Evolutionary conservation across 495 filamentous ascomycete species (phyloP).

Genomic region (Sordaria brevicollis): DNA sequence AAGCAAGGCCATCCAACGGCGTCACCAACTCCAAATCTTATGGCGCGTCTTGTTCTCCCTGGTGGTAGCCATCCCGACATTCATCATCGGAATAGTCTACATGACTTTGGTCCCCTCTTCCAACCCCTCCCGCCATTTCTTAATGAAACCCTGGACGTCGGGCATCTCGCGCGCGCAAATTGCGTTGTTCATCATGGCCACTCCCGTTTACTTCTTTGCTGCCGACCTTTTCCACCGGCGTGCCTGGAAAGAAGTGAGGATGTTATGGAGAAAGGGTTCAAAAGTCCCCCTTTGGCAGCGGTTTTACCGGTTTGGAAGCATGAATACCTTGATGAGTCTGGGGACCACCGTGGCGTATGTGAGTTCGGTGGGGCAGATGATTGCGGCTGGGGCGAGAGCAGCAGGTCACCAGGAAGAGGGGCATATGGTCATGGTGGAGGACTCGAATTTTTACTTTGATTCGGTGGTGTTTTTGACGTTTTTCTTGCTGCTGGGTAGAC

Average conservation of each 20-base stretch:
- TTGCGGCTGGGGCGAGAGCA: constrained; percentile 51
- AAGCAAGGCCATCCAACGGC: constrained; percentile 56
- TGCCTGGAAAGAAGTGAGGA: constrained; percentile 66
- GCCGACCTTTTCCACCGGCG: constrained; percentile 79
- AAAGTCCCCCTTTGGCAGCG: constrained; percentile 62
- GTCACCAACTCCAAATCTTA: constrained; percentile 51
- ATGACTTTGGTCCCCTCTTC: constrained; percentile 63
- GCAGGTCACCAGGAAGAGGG: too few species aligned
- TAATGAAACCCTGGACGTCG: constrained; percentile 64
- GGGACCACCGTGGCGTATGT: constrained; percentile 87
- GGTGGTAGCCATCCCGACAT: constrained; percentile 72
- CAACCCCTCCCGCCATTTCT: constrained; percentile 45
- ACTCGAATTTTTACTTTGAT: constrained; percentile 76
- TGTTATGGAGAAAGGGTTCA: constrained; percentile 67
- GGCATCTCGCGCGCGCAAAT: constrained; percentile 70
- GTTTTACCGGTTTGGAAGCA: constrained; percentile 90
- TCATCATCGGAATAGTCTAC: constrained; percentile 82
- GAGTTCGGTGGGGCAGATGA: constrained; percentile 69
- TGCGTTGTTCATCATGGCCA: constrained; percentile 75
- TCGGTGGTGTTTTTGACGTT: constrained; percentile 89
- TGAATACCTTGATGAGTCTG: constrained; percentile 87
- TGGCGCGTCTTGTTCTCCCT: constrained; percentile 60
- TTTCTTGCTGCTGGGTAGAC: constrained; percentile 71
- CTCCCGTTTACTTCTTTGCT: constrained; percentile 81
- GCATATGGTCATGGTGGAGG: constrained; percentile 22